phyloP scores from a whole-genome alignment of 257 asterid species.

The Lycium barbarum region DNA sequence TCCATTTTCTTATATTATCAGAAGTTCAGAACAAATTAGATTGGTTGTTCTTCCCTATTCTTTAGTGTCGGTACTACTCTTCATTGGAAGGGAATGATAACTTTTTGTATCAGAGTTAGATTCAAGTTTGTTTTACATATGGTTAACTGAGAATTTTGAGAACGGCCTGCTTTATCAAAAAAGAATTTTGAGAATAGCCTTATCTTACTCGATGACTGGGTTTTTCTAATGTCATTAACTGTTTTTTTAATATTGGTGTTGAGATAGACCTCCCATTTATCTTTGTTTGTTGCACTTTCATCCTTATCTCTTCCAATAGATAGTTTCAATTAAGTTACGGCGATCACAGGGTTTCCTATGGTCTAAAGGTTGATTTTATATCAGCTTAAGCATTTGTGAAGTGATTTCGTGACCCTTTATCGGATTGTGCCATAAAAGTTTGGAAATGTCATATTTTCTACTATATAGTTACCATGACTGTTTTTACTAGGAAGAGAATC shows the following conservation, averaged over 20 bases:
- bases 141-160: slow-evolving; percentile 15
- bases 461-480: background rate
- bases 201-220: background rate
- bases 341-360: background rate
- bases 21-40: slow-evolving; percentile 2
- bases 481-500: background rate
- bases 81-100: slow-evolving; percentile 15
- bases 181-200: background rate
- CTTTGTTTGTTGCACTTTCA: background rate
- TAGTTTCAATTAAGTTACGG: too few relatives aligned
- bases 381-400: too few relatives aligned
- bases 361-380: background rate
- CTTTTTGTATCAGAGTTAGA: background rate
- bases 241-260: too few relatives aligned
- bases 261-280: too few relatives aligned
- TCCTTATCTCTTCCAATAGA: background rate
- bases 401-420: too few relatives aligned
- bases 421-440: background rate
- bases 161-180: background rate
- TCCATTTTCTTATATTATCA: slow-evolving; percentile 4
- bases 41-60: background rate
- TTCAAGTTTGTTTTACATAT: slow-evolving; percentile 18
- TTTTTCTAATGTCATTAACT: background rate
- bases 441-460: background rate
- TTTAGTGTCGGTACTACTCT: background rate